phyloP scores from a whole-genome alignment of 2,329 filamentous ascomycete species.

The Arthrocladium fulminans region DNA sequence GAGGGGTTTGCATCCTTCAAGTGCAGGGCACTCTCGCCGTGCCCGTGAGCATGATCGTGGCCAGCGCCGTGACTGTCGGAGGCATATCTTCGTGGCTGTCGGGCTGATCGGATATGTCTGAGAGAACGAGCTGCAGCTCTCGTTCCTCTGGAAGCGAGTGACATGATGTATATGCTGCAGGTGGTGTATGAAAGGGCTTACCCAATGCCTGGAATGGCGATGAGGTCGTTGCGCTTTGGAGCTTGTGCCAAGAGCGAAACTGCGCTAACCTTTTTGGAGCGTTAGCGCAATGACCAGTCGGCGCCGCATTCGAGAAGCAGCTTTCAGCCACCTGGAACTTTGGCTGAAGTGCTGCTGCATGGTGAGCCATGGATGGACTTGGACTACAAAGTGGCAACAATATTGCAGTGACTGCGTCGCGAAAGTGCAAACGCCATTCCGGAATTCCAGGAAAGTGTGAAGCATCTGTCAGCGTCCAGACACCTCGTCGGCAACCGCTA shows the following conservation, averaged over 20 bases:
- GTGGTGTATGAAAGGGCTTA: not conserved
- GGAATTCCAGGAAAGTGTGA: too few species aligned
- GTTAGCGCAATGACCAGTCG: not conserved
- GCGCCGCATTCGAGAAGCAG: too few species aligned
- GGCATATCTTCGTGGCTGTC: slow-evolving; percentile 35
- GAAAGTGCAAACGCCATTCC: too few species aligned
- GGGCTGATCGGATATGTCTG: slow-evolving; percentile 12
- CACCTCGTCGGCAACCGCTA: too few species aligned
- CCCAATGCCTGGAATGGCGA: not conserved
- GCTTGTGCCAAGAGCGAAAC: not conserved
- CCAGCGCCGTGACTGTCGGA: slow-evolving; percentile 32
- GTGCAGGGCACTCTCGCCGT: slow-evolving; percentile 26
- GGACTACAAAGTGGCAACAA: too few species aligned
- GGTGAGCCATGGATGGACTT: too few species aligned
- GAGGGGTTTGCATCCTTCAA: slow-evolving; percentile 26
- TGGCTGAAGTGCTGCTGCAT: too few species aligned
- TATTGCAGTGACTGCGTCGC: too few species aligned
- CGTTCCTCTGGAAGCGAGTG: slow-evolving; percentile 19
- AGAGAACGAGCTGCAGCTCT: slow-evolving; percentile 22
- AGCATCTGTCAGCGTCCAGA: too few species aligned
- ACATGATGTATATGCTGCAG: slow-evolving; percentile 19
- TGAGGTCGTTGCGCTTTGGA: not conserved
- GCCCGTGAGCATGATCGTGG: slow-evolving; percentile 23
- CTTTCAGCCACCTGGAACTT: too few species aligned
- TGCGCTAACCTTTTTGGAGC: not conserved